phyloP scores from a whole-genome alignment of 805 yeast species.

The baker's yeast (Saccharomyces cerevisiae) region DNA sequence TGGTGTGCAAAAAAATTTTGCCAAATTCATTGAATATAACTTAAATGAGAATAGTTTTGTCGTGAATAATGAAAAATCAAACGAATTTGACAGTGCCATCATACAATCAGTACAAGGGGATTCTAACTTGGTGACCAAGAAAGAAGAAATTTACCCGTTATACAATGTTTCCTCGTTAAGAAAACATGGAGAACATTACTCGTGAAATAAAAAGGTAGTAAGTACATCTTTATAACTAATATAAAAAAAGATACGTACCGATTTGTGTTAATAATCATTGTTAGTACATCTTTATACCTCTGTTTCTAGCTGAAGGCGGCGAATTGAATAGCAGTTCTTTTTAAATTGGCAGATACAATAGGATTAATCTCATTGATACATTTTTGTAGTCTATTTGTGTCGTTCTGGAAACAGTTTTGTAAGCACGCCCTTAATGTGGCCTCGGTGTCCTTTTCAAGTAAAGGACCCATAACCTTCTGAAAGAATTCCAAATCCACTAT shows the following conservation, averaged over 20 bases:
- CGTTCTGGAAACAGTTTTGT: slow-evolving; percentile 28
- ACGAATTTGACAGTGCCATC: slow-evolving; percentile 17
- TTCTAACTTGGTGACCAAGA: slow-evolving; percentile 30
- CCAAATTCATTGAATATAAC: slow-evolving; percentile 18
- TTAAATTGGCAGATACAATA: slow-evolving; percentile 25
- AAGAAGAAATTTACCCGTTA: slow-evolving; percentile 40
- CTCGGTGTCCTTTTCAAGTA: slow-evolving; percentile 27
- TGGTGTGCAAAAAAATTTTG: slow-evolving; percentile 9
- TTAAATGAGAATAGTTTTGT: slow-evolving; percentile 13
- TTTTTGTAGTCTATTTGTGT: slow-evolving; percentile 18
- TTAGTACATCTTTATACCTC: background rate
- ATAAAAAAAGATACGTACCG: background rate
- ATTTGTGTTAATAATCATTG: background rate
- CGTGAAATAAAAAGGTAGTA: slow-evolving; percentile 7
- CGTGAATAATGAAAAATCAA: slow-evolving; percentile 14
- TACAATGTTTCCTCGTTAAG: slow-evolving; percentile 43
- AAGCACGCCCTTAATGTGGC: slow-evolving; percentile 26
- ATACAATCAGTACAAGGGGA: slow-evolving; percentile 13
- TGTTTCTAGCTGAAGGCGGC: slow-evolving; percentile 23
- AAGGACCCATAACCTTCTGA: slow-evolving; percentile 26
- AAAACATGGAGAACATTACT: slow-evolving; percentile 49
- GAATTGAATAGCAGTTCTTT: slow-evolving; percentile 26
- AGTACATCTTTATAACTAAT: background rate
- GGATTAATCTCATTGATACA: slow-evolving; percentile 25
- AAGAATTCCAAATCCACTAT: slow-evolving; percentile 49